Conservation (phyloP, 305 asterid genomes). For the Fraxinus baroniana region DNA sequence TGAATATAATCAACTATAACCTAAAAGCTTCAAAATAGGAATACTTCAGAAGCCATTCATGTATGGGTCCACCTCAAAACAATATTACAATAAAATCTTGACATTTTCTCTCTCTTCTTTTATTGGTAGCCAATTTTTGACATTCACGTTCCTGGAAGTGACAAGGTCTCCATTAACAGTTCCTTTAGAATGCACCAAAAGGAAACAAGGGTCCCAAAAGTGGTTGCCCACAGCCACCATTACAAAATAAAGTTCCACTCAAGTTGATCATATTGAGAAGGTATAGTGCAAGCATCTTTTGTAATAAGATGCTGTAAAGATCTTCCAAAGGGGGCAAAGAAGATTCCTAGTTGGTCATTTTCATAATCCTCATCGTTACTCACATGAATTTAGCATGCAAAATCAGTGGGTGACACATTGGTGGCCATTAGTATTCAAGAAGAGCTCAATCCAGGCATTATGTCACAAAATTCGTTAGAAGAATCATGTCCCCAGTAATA, state of each 20-base stretch:
- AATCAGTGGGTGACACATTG: conserved; percentile 40
- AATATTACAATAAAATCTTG: conserved; percentile 28
- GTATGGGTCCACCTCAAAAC: conserved; percentile 36
- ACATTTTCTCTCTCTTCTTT: conserved; percentile 34
- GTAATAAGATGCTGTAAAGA: conserved; percentile 33
- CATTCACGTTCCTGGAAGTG: conserved; percentile 50
- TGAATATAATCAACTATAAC: conserved; percentile 17
- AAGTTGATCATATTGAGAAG: conserved; percentile 37
- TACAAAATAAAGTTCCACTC: conserved; percentile 37
- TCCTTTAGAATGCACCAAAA: conserved; percentile 34
- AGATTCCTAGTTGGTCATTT: conserved; percentile 54
- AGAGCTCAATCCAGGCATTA: conserved; percentile 27
- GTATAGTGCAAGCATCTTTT: conserved; percentile 25
- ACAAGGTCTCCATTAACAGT: conserved; percentile 53
- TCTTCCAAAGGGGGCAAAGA: conserved; percentile 36
- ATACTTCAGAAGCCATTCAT: conserved; percentile 28
- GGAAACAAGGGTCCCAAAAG: conserved; percentile 40
- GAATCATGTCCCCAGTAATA: conserved; percentile 5
- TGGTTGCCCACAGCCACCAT: conserved; percentile 39
- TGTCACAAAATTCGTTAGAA: conserved; percentile 20
- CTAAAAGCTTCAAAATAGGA: conserved; percentile 4
- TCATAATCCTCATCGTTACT: conserved; percentile 32
- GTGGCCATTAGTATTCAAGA: conserved; percentile 36
- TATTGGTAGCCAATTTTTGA: conserved; percentile 44
- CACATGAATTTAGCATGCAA: conserved; percentile 23